Evolutionary conservation across 331 rosid species (phyloP).

Genomic region (Ulmus americana): DNA sequence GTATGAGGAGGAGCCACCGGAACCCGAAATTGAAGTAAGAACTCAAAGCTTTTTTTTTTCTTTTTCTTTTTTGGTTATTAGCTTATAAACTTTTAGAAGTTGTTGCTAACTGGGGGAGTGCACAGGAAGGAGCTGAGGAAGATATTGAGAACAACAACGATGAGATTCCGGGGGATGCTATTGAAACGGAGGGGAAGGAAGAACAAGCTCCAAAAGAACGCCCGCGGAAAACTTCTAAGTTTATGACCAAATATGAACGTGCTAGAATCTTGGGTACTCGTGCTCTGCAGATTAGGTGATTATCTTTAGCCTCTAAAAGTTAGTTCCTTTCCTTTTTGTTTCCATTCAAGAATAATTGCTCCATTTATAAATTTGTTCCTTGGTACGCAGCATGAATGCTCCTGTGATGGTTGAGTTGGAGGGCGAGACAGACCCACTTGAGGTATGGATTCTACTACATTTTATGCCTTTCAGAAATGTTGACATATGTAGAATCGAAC

Average conservation of each 20-base stretch:
- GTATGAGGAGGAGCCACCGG: constrained; percentile 75
- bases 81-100: background rate
- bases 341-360: constrained; percentile 6
- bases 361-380: constrained; percentile 9
- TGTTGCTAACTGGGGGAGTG: constrained; percentile 15
- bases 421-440: constrained; percentile 94
- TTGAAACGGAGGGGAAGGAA: constrained; percentile 58
- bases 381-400: constrained; percentile 74
- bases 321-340: background rate
- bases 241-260: constrained; percentile 89
- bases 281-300: constrained; percentile 82
- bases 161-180: constrained; percentile 41
- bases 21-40: constrained; percentile 83
- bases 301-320: background rate
- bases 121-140: constrained; percentile 82
- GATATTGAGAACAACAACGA: constrained; percentile 57
- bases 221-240: constrained; percentile 68
- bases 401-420: constrained; percentile 97
- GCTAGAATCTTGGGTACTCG: constrained; percentile 91
- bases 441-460: constrained; percentile 39
- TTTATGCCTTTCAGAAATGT: background rate
- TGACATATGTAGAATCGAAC: background rate
- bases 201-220: constrained; percentile 37
- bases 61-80: background rate
- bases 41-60: background rate